Evolutionary conservation across 768 basidiomycete species (phyloP), one percentile per base, ranked within the genome.

Genomic region (Sporobolomyces pararoseus): DNA sequence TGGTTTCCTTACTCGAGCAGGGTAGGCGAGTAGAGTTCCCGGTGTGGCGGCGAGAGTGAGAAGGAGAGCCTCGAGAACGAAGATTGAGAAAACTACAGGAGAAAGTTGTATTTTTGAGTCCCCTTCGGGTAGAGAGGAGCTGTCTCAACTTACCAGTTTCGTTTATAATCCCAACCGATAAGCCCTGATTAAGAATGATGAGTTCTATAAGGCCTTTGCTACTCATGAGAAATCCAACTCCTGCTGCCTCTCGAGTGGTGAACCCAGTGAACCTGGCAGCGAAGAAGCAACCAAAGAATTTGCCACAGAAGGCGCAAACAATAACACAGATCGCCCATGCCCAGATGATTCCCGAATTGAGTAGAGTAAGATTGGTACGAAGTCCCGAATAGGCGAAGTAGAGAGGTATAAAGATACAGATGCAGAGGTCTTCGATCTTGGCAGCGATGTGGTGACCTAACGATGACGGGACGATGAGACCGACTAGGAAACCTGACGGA

Each of bases 331-430:
- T 79, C 13, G 85, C 85, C 78, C 89, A 96, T 5, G 85, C 72
- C 91, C 92, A 94, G 7, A 86, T 86, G 21, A 84, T 82, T 19
- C 90, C 91, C 50, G 83, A 83, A 77, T 94, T 80, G 46, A 96
- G 83, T 29, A 89, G 79, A 1, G 89, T 87, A 10, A 96, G 81
- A 80, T 96, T 86, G 29, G 92, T 96, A 9, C 80, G 83, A 62
- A 96, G 79, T 39, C 91, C 91, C 0, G 91, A 94, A 5, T 93
- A 82, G 0, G 93, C 90, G 76, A 98, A 98, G 81, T 97, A 98
- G 37, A 77, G 69, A 7, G 77, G 77, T 27, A 77, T 57, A 46
- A 77, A 69, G 63, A 76, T 66, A 46, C 68, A 68, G 25, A 65
- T 44, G 49, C 92, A 86, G n/a, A 93, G 80, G 81, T 95, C 92